Conservation (phyloP, 2,329 filamentous ascomycete species). For the Epichloe scottii region DNA sequence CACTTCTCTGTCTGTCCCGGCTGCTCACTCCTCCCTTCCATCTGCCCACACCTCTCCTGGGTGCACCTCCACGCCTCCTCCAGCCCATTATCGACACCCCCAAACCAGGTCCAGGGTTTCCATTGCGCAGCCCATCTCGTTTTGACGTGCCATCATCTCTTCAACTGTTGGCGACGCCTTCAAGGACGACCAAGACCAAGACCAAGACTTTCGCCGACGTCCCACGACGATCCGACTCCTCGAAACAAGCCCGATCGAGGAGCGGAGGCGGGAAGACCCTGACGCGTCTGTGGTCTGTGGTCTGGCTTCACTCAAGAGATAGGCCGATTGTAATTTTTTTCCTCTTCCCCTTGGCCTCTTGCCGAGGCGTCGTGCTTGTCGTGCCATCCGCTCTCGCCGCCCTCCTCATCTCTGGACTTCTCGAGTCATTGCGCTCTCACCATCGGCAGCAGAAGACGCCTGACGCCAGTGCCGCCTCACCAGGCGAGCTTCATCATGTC, state of each 20-base stretch:
- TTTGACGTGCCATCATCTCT: constrained; percentile 6
- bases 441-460: neutral
- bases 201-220: neutral
- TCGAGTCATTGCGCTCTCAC: neutral
- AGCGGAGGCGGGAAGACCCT: constrained; percentile 2
- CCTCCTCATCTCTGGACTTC: neutral
- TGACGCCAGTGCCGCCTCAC: neutral
- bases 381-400: neutral
- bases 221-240: constrained; percentile 2
- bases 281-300: constrained; percentile 4
- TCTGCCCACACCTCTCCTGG: constrained; percentile 23
- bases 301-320: neutral
- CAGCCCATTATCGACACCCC: constrained; percentile 31
- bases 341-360: neutral
- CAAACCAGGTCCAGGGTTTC: constrained; percentile 18
- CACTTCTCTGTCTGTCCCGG: constrained; percentile 5
- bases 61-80: constrained; percentile 26
- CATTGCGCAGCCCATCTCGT: constrained; percentile 9
- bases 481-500: constrained; percentile 27
- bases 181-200: constrained; percentile 2
- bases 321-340: neutral
- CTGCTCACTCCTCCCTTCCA: constrained; percentile 14
- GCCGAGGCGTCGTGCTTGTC: neutral
- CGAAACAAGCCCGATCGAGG: neutral
- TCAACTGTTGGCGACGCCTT: constrained; percentile 5